Conservation (phyloP, 2,329 filamentous ascomycete species). For the Calonectria henricotiae region DNA sequence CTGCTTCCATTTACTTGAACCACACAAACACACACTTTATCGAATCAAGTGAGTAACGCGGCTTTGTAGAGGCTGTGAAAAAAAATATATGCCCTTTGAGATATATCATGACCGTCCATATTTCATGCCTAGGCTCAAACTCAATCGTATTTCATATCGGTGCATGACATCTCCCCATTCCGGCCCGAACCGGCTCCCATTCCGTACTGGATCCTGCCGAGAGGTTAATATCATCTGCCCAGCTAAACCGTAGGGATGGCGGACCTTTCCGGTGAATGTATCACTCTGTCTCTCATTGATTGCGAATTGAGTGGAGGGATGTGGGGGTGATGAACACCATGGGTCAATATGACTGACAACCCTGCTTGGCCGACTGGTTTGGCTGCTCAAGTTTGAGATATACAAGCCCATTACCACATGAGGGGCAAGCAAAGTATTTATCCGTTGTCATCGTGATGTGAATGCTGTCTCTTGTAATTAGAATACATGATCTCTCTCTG, state of each 20-base stretch:
- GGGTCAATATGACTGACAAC: background rate
- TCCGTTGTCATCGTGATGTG: background rate
- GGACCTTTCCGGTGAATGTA: background rate
- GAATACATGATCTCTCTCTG: too few species aligned
- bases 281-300: background rate
- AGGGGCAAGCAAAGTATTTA: background rate
- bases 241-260: background rate
- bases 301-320: background rate
- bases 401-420: background rate
- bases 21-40: background rate
- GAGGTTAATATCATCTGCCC: too few species aligned
- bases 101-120: background rate
- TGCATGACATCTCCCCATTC: background rate
- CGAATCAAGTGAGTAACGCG: background rate
- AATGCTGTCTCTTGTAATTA: too few species aligned
- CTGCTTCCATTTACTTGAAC: background rate
- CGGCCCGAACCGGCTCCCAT: constrained; percentile 3
- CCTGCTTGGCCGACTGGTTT: background rate
- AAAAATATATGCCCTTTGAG: background rate
- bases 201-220: background rate
- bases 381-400: background rate
- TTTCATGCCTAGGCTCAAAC: background rate
- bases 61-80: background rate
- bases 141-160: background rate
- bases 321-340: background rate